Evolutionary conservation across 306 rosid genomes (phyloP).

Genomic region (Carpinus viminea): DNA sequence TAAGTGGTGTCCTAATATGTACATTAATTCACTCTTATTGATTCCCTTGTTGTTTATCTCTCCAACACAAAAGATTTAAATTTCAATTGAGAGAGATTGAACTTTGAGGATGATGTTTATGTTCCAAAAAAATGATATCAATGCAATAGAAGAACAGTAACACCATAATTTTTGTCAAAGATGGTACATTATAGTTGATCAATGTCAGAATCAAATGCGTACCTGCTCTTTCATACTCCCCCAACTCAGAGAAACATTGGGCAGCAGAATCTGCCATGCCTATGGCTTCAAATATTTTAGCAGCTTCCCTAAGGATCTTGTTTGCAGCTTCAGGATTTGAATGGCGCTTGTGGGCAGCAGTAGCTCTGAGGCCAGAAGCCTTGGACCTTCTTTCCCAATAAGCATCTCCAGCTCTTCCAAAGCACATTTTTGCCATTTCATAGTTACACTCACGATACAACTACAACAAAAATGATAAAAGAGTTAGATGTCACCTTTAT

Average conservation of each 20-base stretch:
- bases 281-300: slow-evolving; percentile 59
- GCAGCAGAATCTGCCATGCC: slow-evolving; percentile 67
- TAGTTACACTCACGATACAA: slow-evolving; percentile 59
- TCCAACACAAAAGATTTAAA: too few relatives aligned
- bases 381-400: slow-evolving; percentile 74
- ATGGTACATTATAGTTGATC: neutral
- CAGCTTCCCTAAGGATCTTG: slow-evolving; percentile 73
- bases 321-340: slow-evolving; percentile 51
- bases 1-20: too few relatives aligned
- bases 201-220: slow-evolving; percentile 14
- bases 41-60: too few relatives aligned
- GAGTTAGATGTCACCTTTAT: neutral
- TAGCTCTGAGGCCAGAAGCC: slow-evolving; percentile 66
- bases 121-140: neutral
- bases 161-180: neutral
- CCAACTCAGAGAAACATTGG: slow-evolving; percentile 62
- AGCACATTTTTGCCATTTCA: slow-evolving; percentile 75
- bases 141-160: neutral
- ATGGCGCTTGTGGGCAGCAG: slow-evolving; percentile 44
- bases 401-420: slow-evolving; percentile 68
- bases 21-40: too few relatives aligned
- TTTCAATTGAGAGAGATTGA: neutral
- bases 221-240: slow-evolving; percentile 74
- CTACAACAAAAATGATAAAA: slow-evolving; percentile 31
- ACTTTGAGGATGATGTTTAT: neutral